Base-by-base conservation (phyloP, 768 basidiomycete species). In the Trametes elegans region DNA sequence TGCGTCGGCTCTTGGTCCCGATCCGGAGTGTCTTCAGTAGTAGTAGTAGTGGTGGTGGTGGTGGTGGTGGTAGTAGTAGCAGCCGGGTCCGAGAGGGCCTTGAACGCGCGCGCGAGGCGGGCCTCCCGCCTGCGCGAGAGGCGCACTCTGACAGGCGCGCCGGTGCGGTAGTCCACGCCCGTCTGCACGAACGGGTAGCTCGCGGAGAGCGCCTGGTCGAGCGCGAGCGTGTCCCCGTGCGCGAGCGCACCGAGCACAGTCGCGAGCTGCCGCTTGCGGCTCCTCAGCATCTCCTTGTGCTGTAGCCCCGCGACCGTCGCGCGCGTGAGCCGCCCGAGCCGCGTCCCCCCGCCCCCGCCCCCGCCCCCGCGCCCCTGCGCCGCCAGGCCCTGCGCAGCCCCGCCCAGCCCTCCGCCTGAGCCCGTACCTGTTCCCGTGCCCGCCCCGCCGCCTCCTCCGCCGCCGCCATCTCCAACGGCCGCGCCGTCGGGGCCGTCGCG, bases 121-220 rank as follows among this genome's bases (percentile, higher is more conserved):
- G 83, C 73, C 18, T 68, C 75, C 52, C 68, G 68, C 63, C 88
- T 74, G 62, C 76, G 80, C 46, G 87, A 86, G 24, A 80, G 74
- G 32, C 83, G 77, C 29, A 80, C 72, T 59, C 71, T 75, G 7
- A 68, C 71, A 13, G 69, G 49, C 19, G 57, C 54, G 27, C 53
- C 51, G 28, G 64, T 55, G 50, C 58, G 35, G n/a, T 27, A 51
- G 49, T 52, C 42, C 27, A 69, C 28, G 57, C 61, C 68, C 40
- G 72, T 74, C 59, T 73, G 77, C 51, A 76, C 64, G 55, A 70
- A 68, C 18, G 70, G 61, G 51, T 71, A 70, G 55, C 59, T 67
- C 11, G 77, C 79, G 34, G 84, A 83, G 40, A 93, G 72, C 24
- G 90, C 90, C 68, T 87, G 86, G 66, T 93, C 90, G 26, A 92